These are phyloP conservation scores for Suhomyces sp. DNA, from an alignment of 805 yeast genomes.

Conservation along the genomic window DNA sequence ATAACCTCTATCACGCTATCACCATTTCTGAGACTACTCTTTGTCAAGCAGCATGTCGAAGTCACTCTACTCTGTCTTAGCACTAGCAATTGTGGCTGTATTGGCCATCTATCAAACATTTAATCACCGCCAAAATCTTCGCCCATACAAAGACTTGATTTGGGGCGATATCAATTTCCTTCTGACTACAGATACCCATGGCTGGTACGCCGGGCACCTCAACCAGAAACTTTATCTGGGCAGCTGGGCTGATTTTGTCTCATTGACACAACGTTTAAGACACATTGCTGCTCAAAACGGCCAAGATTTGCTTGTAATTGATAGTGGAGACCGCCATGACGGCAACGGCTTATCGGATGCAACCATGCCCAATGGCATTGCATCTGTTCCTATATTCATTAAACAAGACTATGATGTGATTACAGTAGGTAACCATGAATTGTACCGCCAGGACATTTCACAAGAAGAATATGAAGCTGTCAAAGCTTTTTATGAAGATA, in stretches of 20 bases:
- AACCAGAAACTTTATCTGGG: slow-evolving; percentile 75
- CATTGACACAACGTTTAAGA: slow-evolving; percentile 58
- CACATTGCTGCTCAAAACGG: slow-evolving; percentile 40
- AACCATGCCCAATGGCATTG: slow-evolving; percentile 66
- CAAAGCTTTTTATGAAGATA: slow-evolving; percentile 57
- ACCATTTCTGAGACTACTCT: background rate
- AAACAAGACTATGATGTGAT: slow-evolving; percentile 69
- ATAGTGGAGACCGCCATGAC: slow-evolving; percentile 92
- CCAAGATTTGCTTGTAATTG: slow-evolving; percentile 71
- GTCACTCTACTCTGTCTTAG: background rate
- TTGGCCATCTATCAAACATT: background rate
- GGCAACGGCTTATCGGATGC: slow-evolving; percentile 90
- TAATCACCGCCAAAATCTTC: background rate
- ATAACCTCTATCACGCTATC: background rate
- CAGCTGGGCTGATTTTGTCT: slow-evolving; percentile 89
- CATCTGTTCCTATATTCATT: slow-evolving; percentile 61
- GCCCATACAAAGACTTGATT: background rate
- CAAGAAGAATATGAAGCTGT: slow-evolving; percentile 61
- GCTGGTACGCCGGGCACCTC: slow-evolving; percentile 90
- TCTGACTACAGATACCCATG: slow-evolving; percentile 97
- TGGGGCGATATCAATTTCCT: slow-evolving; percentile 79
- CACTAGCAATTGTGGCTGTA: background rate
- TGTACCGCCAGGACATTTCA: slow-evolving; percentile 66
- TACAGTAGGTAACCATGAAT: slow-evolving; percentile 89
- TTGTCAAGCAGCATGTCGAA: background rate